These are phyloP conservation scores for Dothiorella sarmentorum DNA, from an alignment of 2,329 filamentous ascomycete species.

Conservation along the genomic window DNA sequence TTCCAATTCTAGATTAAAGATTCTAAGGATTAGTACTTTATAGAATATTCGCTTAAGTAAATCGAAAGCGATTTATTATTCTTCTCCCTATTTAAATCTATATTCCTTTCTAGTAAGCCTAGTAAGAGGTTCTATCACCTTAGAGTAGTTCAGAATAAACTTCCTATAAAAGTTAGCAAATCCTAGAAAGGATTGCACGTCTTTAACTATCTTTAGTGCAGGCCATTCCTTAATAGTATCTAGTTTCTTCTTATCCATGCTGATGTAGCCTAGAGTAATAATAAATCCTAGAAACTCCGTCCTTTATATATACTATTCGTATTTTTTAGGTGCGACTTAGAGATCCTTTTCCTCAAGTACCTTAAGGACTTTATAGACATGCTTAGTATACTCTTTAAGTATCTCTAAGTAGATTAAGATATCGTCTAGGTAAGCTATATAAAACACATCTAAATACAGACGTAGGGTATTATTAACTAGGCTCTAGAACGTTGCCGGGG, in stretches of 20 bases:
- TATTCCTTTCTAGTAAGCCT: background rate
- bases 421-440: no score
- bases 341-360: conserved; percentile 3
- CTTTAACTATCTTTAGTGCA: conserved; percentile 1
- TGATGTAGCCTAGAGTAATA: conserved; percentile 18
- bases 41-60: no score
- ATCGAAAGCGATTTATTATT: background rate
- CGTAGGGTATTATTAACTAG: no score
- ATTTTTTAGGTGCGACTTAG: conserved; percentile 19
- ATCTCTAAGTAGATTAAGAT: no score
- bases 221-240: conserved; percentile 8
- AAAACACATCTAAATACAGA: no score
- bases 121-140: background rate
- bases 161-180: conserved; percentile 20
- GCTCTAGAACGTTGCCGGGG: conserved; percentile 18
- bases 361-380: conserved; percentile 16
- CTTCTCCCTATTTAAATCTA: background rate
- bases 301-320: conserved; percentile 10
- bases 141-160: background rate
- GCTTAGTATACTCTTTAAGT: no score
- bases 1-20: background rate
- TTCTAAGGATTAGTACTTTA: background rate
- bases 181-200: conserved; percentile 17
- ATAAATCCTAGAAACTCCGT: conserved; percentile 19
- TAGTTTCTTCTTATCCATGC: conserved; percentile 16